Base-by-base conservation (phyloP, 1,284 basidiomycete species). In the Marasmius fiardii region DNA sequence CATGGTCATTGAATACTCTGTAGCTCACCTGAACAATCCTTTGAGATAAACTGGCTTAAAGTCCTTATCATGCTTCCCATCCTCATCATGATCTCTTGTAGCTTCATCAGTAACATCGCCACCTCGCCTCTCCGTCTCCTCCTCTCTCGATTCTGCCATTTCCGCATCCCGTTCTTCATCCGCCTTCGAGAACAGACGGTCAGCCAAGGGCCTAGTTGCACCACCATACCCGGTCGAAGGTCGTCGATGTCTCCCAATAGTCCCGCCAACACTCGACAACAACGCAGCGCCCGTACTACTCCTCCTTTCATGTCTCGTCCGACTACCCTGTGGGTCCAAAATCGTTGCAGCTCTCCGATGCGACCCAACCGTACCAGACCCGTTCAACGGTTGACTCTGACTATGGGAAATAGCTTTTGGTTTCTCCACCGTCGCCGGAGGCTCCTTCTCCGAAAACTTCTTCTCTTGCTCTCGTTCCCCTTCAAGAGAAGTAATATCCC, bases 31-130 rank as follows among this genome's bases (percentile, higher is more conserved):
- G 75, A 95, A 95, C 49, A 95, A 67, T 2, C 93, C 92, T 71
- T 95, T 95, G 65, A 95, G 73, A 71, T 92, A 94, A 24, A 94
- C 83, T 8, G 92, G 91, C 73, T 94, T 95, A 66, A 90, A 87
- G 52, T 92, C 90, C 69, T 83, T 85, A 58, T 85, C 83, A 24
- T 61, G 64, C 55, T 81, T 34, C 35, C 44, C 26, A 37, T 55
- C 51, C 28, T 53, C 47, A 65, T 47, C 55, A 60, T 63, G 59
- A 43, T 53, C 59, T 34, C 33, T 49, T 37, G 59, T 53, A 23
- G 58, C 61, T 12, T 60, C 68, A 12, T 56, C 60, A 28, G 62
- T 68, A 45, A 68, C 54, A 26, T 43, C 61, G 6, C 61, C 63
- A 10, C 62, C 62, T 20, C 61, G 65, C 18, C 39, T 58, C 55